Evolutionary conservation across 768 basidiomycete genomes (phyloP), one percentile per base, ranked within the genome.

Genomic region (Boletus pseudopeckii): DNA sequence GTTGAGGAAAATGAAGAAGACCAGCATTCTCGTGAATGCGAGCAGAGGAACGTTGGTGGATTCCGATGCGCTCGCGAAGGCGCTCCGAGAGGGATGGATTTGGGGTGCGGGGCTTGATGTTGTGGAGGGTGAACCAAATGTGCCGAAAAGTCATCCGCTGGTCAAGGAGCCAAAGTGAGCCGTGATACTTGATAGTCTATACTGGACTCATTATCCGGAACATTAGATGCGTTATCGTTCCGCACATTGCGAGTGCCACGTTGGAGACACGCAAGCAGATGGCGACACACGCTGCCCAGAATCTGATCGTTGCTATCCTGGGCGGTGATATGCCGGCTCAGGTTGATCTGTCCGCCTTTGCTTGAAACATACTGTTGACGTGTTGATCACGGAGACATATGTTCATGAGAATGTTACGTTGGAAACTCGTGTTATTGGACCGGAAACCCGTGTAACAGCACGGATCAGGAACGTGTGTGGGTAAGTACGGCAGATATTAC

Each of bases 71-170:
- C 78, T 99, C 9, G 88, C 87, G 2, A 82, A 78, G 55, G 96
- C 95, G 2, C 72, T 98, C 40, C 68, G 75, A 43, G 83, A 88
- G 55, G 80, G 79, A 3, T 85, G 86, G 83, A 88, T 99, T 22
- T 95, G 88, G 79, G 94, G 85, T 22, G 97, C 97, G 0, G 96
- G 92, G 0, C 63, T 99, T 11, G 96, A 99, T 68, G 96, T 98
- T 34, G 84, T 98, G 7, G 91, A 93, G 59, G 93, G 93, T 18
- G 95, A 98, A 67, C 95, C 95, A 0, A 70, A 85, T 42, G 77
- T 99, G 26, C 61, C 71, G 1, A 67, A 72, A 3, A 85, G 88
- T 56, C 94, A 99, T 66, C 86, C 89, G 4, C 70, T 99, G 44
- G 83, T 96, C 42, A 83, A 80, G 62, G 83, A 90, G 50, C 85